Evolutionary conservation across 805 yeast species (phyloP).

Genomic region (Candida sphagnicola): DNA sequence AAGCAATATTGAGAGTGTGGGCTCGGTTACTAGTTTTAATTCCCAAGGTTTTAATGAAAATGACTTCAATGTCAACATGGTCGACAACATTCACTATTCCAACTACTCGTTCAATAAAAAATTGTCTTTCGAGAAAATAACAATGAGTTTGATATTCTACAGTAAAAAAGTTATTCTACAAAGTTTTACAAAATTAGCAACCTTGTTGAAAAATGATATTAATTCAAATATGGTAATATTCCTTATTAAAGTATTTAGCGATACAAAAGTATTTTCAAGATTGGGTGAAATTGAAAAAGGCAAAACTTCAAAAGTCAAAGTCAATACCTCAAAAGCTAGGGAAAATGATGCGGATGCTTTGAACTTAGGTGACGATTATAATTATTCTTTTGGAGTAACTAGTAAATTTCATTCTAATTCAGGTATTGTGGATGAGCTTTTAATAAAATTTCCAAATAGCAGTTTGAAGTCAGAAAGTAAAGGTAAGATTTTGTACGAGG

Average conservation of each 20-base stretch:
- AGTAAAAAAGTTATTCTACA: constrained; percentile 34
- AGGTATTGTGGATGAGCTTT: constrained; percentile 31
- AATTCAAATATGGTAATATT: constrained; percentile 40
- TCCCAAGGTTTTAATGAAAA: constrained; percentile 23
- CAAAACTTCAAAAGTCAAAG: constrained; percentile 16
- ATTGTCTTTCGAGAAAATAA: constrained; percentile 20
- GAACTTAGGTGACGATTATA: constrained; percentile 44
- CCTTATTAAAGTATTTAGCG: constrained; percentile 34
- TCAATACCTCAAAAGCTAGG: constrained; percentile 13
- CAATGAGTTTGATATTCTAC: constrained; percentile 32
- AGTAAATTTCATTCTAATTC: constrained; percentile 37
- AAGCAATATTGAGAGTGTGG: constrained; percentile 29
- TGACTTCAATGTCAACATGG: constrained; percentile 24
- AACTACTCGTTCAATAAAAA: constrained; percentile 17
- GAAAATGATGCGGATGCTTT: constrained; percentile 22
- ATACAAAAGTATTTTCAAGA: constrained; percentile 28
- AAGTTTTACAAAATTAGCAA: constrained; percentile 30
- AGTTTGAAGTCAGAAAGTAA: background rate
- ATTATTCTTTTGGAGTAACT: constrained; percentile 50
- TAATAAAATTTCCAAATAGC: constrained; percentile 17
- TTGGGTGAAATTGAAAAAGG: constrained; percentile 10
- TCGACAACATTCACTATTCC: constrained; percentile 27
- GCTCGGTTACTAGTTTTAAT: constrained; percentile 30
- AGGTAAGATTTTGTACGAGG: constrained; percentile 3
- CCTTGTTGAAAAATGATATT: constrained; percentile 32